phyloP scores from a whole-genome alignment of 2,329 filamentous ascomycete species.

The Hypoxylon sp. region DNA sequence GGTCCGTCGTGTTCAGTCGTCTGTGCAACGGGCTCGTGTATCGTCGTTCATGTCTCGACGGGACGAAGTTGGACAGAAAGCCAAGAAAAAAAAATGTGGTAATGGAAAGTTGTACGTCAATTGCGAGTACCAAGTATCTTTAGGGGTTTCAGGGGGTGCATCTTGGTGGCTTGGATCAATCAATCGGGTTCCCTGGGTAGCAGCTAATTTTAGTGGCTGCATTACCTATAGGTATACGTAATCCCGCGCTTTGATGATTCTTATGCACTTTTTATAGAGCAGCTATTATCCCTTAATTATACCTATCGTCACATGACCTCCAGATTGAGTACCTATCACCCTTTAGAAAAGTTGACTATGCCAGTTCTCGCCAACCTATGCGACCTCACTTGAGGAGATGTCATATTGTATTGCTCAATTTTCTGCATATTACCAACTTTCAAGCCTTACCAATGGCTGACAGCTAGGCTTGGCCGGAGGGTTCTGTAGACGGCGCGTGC shows the following conservation, averaged over 20 bases:
- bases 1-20: conserved; percentile 1
- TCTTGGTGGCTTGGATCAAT: conserved; percentile 20
- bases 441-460: neutral
- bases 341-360: neutral
- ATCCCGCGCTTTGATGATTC: conserved; percentile 23
- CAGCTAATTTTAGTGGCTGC: conserved; percentile 32
- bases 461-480: neutral
- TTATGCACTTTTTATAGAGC: conserved; percentile 2
- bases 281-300: neutral
- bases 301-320: conserved; percentile 2
- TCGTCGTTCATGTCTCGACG: conserved; percentile 20
- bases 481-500: neutral
- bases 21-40: conserved; percentile 3
- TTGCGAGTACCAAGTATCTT: conserved; percentile 26
- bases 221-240: conserved; percentile 15
- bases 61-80: conserved; percentile 10
- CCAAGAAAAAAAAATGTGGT: conserved; percentile 36
- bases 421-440: neutral
- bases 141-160: conserved; percentile 35
- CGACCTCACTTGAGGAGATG: too few relatives aligned
- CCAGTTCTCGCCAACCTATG: neutral
- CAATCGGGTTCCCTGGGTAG: conserved; percentile 8
- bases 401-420: too few relatives aligned
- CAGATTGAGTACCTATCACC: neutral
- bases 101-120: conserved; percentile 18